Evolutionary conservation across 768 basidiomycete species (phyloP).

Genomic region (Mrakia frigida): DNA sequence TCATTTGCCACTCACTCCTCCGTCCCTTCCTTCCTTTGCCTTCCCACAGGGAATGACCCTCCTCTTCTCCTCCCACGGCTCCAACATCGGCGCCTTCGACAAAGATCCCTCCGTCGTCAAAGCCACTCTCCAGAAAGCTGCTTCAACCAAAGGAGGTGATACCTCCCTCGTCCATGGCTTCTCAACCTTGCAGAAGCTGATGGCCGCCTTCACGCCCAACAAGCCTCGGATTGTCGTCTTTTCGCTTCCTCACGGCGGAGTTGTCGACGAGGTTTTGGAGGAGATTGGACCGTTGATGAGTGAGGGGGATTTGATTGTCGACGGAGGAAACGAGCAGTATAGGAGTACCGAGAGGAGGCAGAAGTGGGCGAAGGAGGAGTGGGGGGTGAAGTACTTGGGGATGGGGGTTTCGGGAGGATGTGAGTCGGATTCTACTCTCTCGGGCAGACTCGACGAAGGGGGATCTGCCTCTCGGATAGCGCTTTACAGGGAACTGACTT

Average conservation of each 20-base stretch:
- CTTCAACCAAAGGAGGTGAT: neutral
- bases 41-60: conserved; percentile 14
- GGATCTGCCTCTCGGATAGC: too few species aligned
- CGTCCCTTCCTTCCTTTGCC: neutral
- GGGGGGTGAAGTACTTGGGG: conserved; percentile 40
- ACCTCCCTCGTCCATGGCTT: neutral
- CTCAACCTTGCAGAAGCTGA: conserved; percentile 23
- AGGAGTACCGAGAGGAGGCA: conserved; percentile 42
- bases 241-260: conserved; percentile 41
- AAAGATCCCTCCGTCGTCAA: conserved; percentile 2
- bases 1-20: neutral
- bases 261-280: conserved; percentile 40
- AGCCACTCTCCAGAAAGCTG: neutral
- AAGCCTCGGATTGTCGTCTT: conserved; percentile 41
- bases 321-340: conserved; percentile 45
- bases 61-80: neutral
- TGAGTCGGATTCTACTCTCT: conserved; percentile 32
- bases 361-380: conserved; percentile 32
- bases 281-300: conserved; percentile 38
- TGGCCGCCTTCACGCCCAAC: conserved; percentile 36
- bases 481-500: too few species aligned
- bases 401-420: conserved; percentile 44
- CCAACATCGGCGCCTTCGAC: conserved; percentile 14
- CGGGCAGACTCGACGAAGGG: neutral
- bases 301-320: conserved; percentile 40